A percentile compares a stretch with the other conserved stretches of the same genome.
These are phyloP conservation scores for Sorghum bicolor DNA, from an alignment of 176 grass and related monocot genomes.

Conservation along the genomic window Sorghum_bicolor_NCBIv3 NC_012876.2:62029501-62030000, in stretches of 20 bases:
- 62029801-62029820: slow-evolving; percentile 63
- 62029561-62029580: neutral
- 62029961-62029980: neutral
- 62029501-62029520: neutral
- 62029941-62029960: neutral
- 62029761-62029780: slow-evolving; percentile 51
- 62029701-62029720: slow-evolving; percentile 18
- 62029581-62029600: neutral
- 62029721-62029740: neutral
- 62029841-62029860: slow-evolving; percentile 81
- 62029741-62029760: neutral
- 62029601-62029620: slow-evolving; percentile 36
- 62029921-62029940: neutral
- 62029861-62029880: slow-evolving; percentile 50
- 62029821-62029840: slow-evolving; percentile 33
- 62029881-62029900: neutral
- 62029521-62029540: neutral
- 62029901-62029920: slow-evolving; percentile 12
- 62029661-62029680: neutral
- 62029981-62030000: neutral
- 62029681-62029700: neutral
- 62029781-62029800: slow-evolving; percentile 54
- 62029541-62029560: neutral
- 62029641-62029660: neutral
- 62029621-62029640: slow-evolving; percentile 21